phyloP scores from a whole-genome alignment of 768 basidiomycete genomes.

The Cystofilobasidium ferigula region DNA sequence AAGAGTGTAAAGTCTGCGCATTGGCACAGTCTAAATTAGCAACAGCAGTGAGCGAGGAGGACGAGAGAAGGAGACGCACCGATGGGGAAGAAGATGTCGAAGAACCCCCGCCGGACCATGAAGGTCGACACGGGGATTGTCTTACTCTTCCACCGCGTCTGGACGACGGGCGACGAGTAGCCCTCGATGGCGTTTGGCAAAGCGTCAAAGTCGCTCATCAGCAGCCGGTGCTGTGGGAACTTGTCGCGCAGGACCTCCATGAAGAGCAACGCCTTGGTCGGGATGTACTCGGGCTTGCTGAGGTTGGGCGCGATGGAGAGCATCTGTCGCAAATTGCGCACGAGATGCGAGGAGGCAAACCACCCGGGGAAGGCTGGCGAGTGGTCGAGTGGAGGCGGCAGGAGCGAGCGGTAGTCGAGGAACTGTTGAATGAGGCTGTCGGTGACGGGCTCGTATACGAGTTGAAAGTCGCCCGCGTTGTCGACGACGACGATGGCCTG shows the following conservation, averaged over 20 bases:
- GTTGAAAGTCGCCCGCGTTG: slow-evolving; percentile 66
- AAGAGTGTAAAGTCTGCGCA: slow-evolving; percentile 4
- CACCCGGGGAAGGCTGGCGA: slow-evolving; percentile 48
- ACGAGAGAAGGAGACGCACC: slow-evolving; percentile 29
- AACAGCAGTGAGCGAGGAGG: slow-evolving; percentile 45
- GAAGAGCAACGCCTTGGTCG: slow-evolving; percentile 77
- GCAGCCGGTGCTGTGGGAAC: slow-evolving; percentile 86
- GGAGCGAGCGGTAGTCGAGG: slow-evolving; percentile 48
- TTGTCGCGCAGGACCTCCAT: slow-evolving; percentile 66
- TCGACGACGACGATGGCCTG: slow-evolving; percentile 75
- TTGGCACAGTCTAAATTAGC: slow-evolving; percentile 40
- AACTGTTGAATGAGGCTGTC: slow-evolving; percentile 76
- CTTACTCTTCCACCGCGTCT: slow-evolving; percentile 72
- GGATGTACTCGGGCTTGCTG: slow-evolving; percentile 75
- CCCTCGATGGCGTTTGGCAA: slow-evolving; percentile 77
- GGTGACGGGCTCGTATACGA: slow-evolving; percentile 67
- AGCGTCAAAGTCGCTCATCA: slow-evolving; percentile 83
- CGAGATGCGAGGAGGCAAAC: slow-evolving; percentile 31
- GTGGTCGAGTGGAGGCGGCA: slow-evolving; percentile 41
- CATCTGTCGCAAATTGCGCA: slow-evolving; percentile 55
- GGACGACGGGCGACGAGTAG: slow-evolving; percentile 77
- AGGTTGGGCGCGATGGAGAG: slow-evolving; percentile 88
- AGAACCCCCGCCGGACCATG: slow-evolving; percentile 87
- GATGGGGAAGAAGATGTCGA: slow-evolving; percentile 98
- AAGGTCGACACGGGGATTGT: slow-evolving; percentile 83